phyloP scores from a whole-genome alignment of 2,329 filamentous ascomycete species.

The Penicillium polonicum region DNA sequence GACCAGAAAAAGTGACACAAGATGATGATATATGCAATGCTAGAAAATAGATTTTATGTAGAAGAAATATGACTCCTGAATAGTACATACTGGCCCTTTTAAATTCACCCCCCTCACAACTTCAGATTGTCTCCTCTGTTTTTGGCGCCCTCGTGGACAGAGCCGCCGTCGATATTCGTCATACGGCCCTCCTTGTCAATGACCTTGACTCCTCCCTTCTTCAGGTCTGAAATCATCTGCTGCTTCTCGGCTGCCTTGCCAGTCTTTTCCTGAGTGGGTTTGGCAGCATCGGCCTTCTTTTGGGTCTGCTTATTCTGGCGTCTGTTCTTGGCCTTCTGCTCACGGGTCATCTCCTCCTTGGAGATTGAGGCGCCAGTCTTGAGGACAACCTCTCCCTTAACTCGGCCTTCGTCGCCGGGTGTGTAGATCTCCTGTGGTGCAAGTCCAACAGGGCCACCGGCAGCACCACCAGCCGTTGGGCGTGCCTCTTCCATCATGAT shows the following conservation, averaged over 20 bases:
- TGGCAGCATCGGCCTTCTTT: constrained; percentile 60
- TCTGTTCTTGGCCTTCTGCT: constrained; percentile 75
- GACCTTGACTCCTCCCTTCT: constrained; percentile 84
- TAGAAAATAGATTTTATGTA: constrained; percentile 12
- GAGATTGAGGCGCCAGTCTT: constrained; percentile 76
- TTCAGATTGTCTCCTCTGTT: constrained; percentile 36
- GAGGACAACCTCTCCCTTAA: constrained; percentile 69
- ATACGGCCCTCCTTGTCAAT: constrained; percentile 88
- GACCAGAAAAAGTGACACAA: constrained; percentile 1
- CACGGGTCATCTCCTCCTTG: constrained; percentile 80
- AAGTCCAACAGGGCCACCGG: constrained; percentile 63
- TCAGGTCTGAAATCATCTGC: constrained; percentile 64
- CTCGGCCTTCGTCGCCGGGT: constrained; percentile 64
- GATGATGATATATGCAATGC: constrained; percentile 10
- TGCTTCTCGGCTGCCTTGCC: constrained; percentile 48
- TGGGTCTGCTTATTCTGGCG: constrained; percentile 83
- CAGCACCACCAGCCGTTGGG: constrained; percentile 71
- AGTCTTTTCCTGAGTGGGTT: constrained; percentile 46
- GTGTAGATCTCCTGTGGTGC: constrained; percentile 94
- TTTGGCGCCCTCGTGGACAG: constrained; percentile 49
- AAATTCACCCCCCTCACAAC: constrained; percentile 23
- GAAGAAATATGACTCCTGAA: constrained; percentile 4
- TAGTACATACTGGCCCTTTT: constrained; percentile 12
- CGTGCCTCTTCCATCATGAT: constrained; percentile 94
- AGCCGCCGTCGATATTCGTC: constrained; percentile 78